Percentiles rank a stretch among this genome's conserved stretches.
phyloP scores from a whole-genome alignment of 2,329 filamentous ascomycete genomes.

The Alternaria postmessia region DNA sequence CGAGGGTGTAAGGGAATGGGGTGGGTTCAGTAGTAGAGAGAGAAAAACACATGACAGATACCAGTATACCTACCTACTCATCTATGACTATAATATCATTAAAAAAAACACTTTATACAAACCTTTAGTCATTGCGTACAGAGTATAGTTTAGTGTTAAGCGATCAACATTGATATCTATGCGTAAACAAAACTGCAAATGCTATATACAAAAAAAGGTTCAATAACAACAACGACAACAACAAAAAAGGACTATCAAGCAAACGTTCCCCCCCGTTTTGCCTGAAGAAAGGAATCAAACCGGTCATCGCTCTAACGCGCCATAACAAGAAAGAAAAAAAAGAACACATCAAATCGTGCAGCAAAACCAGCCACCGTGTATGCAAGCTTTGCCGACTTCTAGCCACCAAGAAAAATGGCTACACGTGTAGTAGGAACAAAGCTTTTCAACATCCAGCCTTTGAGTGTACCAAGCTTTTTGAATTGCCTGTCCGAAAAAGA shows the following conservation, averaged over 20 bases:
- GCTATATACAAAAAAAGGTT: not conserved
- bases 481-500: not conserved
- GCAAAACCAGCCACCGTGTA: not conserved
- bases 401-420: not conserved
- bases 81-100: not conserved
- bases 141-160: not conserved
- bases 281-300: not conserved
- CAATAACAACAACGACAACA: not conserved
- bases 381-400: not conserved
- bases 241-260: not conserved
- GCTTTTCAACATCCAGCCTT: not conserved
- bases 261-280: not conserved
- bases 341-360: not conserved
- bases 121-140: not conserved
- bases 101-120: not conserved
- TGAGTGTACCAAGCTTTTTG: too few species aligned
- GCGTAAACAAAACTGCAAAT: not conserved
- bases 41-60: not conserved
- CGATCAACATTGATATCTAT: not conserved
- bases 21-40: not conserved
- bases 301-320: constrained; percentile 9
- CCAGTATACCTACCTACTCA: not conserved
- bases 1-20: not conserved
- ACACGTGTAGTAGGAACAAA: not conserved
- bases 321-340: not conserved